phyloP scores from a whole-genome alignment of 1,284 basidiomycete genomes.

The Veloporphyrellus conicus region DNA sequence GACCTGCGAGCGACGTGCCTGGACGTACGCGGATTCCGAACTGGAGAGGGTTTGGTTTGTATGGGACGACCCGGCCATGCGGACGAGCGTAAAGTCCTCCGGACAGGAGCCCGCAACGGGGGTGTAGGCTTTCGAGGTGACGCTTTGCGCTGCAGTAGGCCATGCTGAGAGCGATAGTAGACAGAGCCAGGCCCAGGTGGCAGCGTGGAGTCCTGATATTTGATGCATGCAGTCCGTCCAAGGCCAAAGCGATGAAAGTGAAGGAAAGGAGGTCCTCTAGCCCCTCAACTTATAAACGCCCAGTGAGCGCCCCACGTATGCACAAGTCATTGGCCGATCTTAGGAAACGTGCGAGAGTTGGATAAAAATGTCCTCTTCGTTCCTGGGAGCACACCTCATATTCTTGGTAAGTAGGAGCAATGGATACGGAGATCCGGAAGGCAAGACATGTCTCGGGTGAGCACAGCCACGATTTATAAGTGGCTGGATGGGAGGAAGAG shows the following conservation, averaged over 20 bases:
- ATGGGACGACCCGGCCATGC: conserved; percentile 25
- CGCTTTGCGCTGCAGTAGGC: conserved; percentile 21
- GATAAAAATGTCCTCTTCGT: neutral
- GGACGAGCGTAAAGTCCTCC: conserved; percentile 32
- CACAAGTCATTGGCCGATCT: neutral
- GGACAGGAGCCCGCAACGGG: conserved; percentile 30
- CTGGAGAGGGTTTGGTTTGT: conserved; percentile 32
- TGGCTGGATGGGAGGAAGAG: no score
- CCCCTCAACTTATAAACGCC: neutral
- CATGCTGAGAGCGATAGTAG: conserved; percentile 6
- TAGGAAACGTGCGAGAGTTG: neutral
- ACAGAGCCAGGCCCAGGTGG: conserved; percentile 18
- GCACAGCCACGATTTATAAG: no score
- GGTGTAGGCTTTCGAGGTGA: conserved; percentile 27
- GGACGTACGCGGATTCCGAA: conserved; percentile 31
- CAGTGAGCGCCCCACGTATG: neutral
- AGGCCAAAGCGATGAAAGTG: neutral
- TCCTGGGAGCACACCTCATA: neutral
- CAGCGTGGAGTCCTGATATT: neutral
- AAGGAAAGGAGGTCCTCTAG: neutral
- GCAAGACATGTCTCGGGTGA: no score
- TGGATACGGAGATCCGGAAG: neutral
- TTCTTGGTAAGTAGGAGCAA: neutral
- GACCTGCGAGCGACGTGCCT: conserved; percentile 27
- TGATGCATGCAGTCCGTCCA: neutral